Conservation (phyloP, 1,284 basidiomycete species). For the Wallemia mellicola region DNA sequence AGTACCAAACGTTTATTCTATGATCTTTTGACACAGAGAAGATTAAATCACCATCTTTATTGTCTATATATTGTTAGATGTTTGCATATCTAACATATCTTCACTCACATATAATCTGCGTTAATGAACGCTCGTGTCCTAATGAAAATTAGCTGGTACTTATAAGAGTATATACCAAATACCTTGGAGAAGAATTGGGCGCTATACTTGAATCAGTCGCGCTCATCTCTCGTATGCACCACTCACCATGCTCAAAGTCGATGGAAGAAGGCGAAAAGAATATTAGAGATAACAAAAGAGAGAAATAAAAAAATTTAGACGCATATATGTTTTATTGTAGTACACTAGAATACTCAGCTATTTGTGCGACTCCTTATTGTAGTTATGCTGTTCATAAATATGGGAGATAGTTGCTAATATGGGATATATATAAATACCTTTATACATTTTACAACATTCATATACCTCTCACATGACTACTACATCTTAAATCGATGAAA, state of each 20-base stretch:
- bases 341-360: too few relatives aligned
- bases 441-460: too few relatives aligned
- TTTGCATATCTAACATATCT: not conserved
- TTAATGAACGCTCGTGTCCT: conserved; percentile 93
- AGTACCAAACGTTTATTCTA: conserved; percentile 85
- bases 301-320: not conserved
- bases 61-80: conserved; percentile 23
- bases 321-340: too few relatives aligned
- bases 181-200: not conserved
- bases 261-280: too few relatives aligned
- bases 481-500: too few relatives aligned
- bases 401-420: too few relatives aligned
- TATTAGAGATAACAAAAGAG: not conserved
- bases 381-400: too few relatives aligned
- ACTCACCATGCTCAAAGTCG: not conserved
- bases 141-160: conserved; percentile 7
- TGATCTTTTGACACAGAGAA: conserved; percentile 92
- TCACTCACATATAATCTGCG: conserved; percentile 47
- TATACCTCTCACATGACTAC: too few relatives aligned
- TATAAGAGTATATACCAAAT: too few relatives aligned
- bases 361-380: too few relatives aligned
- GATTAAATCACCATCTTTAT: conserved; percentile 77
- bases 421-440: too few relatives aligned
- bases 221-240: not conserved
- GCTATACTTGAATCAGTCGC: not conserved